These are phyloP conservation scores for Paecilomyces sp. DNA, from an alignment of 2,329 filamentous ascomycete genomes.

Conservation along the genomic window DNA sequence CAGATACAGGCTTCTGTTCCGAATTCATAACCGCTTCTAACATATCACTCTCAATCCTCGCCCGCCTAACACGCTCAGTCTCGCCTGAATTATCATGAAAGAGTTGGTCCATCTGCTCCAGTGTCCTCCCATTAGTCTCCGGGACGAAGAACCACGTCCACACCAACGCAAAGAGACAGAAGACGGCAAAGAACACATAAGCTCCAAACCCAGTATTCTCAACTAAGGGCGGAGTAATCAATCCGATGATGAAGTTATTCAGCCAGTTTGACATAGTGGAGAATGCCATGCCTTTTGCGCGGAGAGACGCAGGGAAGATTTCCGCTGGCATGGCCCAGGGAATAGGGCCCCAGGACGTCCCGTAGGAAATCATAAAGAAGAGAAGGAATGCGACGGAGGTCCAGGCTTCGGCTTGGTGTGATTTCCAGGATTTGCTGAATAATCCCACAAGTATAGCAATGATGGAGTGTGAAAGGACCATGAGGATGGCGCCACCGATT, in stretches of 20 bases:
- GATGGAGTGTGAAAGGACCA: slow-evolving; percentile 21
- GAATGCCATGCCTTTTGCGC: slow-evolving; percentile 21
- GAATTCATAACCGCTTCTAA: neutral
- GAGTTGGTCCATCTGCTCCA: slow-evolving; percentile 44
- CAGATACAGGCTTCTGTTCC: neutral
- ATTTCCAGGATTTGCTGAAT: slow-evolving; percentile 15
- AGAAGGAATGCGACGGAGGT: neutral
- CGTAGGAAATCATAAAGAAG: slow-evolving; percentile 16
- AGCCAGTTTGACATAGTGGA: slow-evolving; percentile 30
- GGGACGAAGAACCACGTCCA: slow-evolving; percentile 47
- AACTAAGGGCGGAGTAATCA: slow-evolving; percentile 56
- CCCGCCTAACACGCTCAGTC: neutral
- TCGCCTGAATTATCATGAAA: slow-evolving; percentile 11
- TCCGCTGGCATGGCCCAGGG: neutral
- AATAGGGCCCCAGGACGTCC: neutral
- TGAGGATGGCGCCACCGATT: slow-evolving; percentile 22
- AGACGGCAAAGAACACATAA: slow-evolving; percentile 37
- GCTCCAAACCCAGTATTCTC: slow-evolving; percentile 42
- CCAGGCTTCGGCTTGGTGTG: slow-evolving; percentile 8
- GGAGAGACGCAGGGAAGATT: neutral
- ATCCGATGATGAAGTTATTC: slow-evolving; percentile 41
- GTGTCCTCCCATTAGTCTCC: slow-evolving; percentile 47
- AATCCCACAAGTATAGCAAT: slow-evolving; percentile 18
- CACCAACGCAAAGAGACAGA: slow-evolving; percentile 37
- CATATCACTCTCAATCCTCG: neutral